Conservation (phyloP, 2,329 filamentous ascomycete genomes). For the Exophiala lecanii-corni region DNA sequence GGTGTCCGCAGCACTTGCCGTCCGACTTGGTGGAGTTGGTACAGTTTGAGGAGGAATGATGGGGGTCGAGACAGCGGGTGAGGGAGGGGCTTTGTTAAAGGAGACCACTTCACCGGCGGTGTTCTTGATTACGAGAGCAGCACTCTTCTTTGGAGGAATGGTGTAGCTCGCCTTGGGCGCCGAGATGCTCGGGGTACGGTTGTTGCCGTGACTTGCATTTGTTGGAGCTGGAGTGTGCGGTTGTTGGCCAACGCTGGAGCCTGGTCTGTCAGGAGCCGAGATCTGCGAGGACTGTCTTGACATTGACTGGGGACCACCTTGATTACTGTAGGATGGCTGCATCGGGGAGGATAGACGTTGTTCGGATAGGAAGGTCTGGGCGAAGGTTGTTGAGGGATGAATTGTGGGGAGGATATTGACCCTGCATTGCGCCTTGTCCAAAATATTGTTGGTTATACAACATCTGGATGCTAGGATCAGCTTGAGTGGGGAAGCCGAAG, state of each 20-base stretch:
- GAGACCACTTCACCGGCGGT: slow-evolving; percentile 69
- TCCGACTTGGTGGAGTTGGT: slow-evolving; percentile 74
- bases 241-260: slow-evolving; percentile 56
- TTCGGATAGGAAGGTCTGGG: slow-evolving; percentile 46
- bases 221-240: slow-evolving; percentile 47
- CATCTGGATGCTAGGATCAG: slow-evolving; percentile 27
- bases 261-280: slow-evolving; percentile 62
- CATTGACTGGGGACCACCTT: slow-evolving; percentile 57
- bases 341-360: slow-evolving; percentile 47
- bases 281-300: slow-evolving; percentile 78
- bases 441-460: slow-evolving; percentile 25
- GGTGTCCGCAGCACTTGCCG: slow-evolving; percentile 57
- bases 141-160: slow-evolving; percentile 61
- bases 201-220: slow-evolving; percentile 47
- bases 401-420: slow-evolving; percentile 31
- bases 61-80: slow-evolving; percentile 51
- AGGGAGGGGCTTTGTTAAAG: slow-evolving; percentile 64
- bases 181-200: slow-evolving; percentile 54
- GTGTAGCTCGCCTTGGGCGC: slow-evolving; percentile 60
- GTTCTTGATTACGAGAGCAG: slow-evolving; percentile 79
- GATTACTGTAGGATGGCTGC: slow-evolving; percentile 48
- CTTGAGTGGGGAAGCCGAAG: slow-evolving; percentile 23
- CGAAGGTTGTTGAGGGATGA: slow-evolving; percentile 40
- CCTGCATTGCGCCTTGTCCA: slow-evolving; percentile 18
- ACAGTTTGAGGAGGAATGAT: slow-evolving; percentile 65